Conservation (phyloP, 2,329 filamentous ascomycete species). For the Alternaria postmessia region DNA sequence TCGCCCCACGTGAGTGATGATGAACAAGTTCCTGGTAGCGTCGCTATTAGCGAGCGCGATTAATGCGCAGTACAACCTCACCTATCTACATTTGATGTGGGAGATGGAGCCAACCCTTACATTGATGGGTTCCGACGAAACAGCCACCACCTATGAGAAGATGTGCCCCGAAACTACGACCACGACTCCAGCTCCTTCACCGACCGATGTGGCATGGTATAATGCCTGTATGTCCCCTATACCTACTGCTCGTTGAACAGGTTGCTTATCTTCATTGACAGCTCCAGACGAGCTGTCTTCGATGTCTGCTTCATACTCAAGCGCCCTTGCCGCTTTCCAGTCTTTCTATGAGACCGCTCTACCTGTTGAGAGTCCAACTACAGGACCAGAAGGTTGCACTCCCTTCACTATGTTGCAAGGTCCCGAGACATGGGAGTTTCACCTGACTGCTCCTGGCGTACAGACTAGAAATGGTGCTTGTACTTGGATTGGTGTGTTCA, state of each 20-base stretch:
- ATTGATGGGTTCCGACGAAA: constrained; percentile 3
- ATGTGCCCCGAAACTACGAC: constrained; percentile 1
- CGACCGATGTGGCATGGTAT: background rate
- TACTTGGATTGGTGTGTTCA: constrained; percentile 14
- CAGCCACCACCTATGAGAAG: constrained; percentile 16
- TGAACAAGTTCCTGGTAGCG: background rate
- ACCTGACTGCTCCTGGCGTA: background rate
- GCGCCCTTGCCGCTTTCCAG: too few relatives aligned
- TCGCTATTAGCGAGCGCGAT: background rate
- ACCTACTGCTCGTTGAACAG: background rate
- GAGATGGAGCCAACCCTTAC: background rate
- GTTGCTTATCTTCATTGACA: background rate
- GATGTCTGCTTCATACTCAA: background rate
- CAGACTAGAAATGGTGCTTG: constrained; percentile 11
- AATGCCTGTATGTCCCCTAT: rapidly evolving
- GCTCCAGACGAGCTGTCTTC: background rate
- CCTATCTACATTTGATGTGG: constrained; percentile 8
- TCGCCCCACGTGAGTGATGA: background rate
- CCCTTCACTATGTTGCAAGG: constrained; percentile 9
- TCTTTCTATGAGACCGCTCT: too few relatives aligned
- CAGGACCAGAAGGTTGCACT: too few relatives aligned
- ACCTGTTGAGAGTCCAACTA: too few relatives aligned
- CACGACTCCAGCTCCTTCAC: background rate
- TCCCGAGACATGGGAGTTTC: constrained; percentile 10
- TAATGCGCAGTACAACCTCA: constrained; percentile 10